Evolutionary conservation across 1,284 basidiomycete species (phyloP).

Genomic region (Sporisorium sorghi): DNA sequence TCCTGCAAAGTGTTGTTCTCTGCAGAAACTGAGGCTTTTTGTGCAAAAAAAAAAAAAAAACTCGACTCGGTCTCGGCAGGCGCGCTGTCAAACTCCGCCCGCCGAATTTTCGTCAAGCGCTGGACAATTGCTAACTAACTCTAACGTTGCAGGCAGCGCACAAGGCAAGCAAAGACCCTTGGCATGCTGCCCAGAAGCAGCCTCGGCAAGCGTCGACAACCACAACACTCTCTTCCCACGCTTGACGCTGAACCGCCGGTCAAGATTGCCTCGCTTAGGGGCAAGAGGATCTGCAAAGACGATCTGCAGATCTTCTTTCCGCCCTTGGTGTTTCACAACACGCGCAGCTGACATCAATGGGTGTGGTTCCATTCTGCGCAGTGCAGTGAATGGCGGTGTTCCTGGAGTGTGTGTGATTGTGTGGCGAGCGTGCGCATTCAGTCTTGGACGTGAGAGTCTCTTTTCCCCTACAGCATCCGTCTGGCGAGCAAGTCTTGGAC

Average conservation of each 20-base stretch:
- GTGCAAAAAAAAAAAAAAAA: not conserved
- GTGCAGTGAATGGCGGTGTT: no score
- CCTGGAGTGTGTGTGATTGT: not conserved
- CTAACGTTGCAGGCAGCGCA: not conserved
- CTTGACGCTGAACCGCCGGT: constrained; percentile 2
- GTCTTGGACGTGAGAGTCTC: no score
- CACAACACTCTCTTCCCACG: not conserved
- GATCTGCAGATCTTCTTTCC: constrained; percentile 7
- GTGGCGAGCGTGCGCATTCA: no score
- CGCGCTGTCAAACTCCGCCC: constrained; percentile 7
- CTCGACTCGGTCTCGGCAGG: not conserved
- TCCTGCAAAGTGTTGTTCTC: not conserved
- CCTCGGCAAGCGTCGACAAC: not conserved
- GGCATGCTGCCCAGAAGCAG: no score
- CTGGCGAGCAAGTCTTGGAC: no score
- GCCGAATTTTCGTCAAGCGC: no score
- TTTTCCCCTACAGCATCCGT: no score
- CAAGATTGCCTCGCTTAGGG: not conserved
- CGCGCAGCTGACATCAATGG: no score
- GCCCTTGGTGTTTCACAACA: not conserved
- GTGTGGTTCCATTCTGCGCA: no score
- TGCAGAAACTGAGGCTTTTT: not conserved
- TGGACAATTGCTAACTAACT: no score
- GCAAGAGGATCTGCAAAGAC: not conserved
- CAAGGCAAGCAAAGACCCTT: constrained; percentile 1